Evolutionary conservation across 2,329 filamentous ascomycete genomes (phyloP).

Genomic region (Blastomyces silverae): DNA sequence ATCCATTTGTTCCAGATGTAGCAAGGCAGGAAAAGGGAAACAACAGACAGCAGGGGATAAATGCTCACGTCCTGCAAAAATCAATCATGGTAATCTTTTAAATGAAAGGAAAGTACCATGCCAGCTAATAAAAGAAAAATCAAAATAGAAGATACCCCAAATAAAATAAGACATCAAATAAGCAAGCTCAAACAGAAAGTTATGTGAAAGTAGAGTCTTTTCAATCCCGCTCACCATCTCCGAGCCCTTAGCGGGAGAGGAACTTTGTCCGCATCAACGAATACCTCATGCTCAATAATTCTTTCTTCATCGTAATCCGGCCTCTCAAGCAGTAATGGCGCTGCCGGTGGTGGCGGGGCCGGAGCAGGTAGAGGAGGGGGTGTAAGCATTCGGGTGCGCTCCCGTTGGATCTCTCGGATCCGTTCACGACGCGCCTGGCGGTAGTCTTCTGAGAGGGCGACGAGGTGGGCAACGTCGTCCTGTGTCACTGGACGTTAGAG

Average conservation of each 20-base stretch:
- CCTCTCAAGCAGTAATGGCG: slow-evolving; percentile 1
- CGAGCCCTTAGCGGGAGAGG: slow-evolving; percentile 1
- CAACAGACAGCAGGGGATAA: not conserved
- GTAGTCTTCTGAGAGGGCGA: slow-evolving; percentile 76
- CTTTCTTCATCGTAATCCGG: slow-evolving; percentile 5
- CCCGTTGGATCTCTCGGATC: slow-evolving; percentile 53
- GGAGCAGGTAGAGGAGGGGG: slow-evolving; percentile 22
- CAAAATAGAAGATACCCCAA: not conserved
- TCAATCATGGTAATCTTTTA: not conserved
- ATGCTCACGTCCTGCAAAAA: too few species aligned
- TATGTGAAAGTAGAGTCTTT: not conserved
- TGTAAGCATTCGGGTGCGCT: slow-evolving; percentile 28
- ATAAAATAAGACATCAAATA: not conserved
- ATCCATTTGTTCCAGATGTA: too few species aligned
- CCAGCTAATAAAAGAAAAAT: not conserved
- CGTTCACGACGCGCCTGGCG: slow-evolving; percentile 56
- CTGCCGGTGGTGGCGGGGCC: slow-evolving; percentile 11
- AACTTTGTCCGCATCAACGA: not conserved
- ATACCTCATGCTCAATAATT: slow-evolving; percentile 11
- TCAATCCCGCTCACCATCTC: not conserved
- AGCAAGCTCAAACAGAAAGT: not conserved
- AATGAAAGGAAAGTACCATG: not conserved
- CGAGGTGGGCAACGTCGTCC: slow-evolving; percentile 81
- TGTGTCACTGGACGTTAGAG: slow-evolving; percentile 33
- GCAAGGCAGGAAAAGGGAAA: not conserved